Evolutionary conservation across 2,329 filamentous ascomycete genomes (phyloP), one percentile per base, ranked within the genome.

Genomic region (Clonostachys rosea): DNA sequence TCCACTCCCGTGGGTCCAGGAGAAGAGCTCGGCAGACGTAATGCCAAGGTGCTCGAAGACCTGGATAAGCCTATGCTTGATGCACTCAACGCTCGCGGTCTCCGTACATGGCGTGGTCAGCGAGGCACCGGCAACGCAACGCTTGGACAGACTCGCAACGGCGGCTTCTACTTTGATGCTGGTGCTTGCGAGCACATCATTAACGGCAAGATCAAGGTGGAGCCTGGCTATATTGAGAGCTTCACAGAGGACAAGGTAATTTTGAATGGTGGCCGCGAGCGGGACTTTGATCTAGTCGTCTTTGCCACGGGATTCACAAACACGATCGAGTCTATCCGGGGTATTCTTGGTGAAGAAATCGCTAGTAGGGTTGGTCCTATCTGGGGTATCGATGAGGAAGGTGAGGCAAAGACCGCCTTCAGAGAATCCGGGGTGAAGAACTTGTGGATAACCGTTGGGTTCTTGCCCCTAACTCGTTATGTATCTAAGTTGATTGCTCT

Each of bases 111-210:
- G 55, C 59, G 62, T 34, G 64, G 63, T 40, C 64, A 65, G 54
- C 61, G 62, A 18, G 59, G 54, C 33, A 64, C 63, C 5, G 64
- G 64, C 3, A 53, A 52, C 43, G 50, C 47, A 3, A 63, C 60
- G 11, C 50, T 63, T 0, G 54, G 56, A n/a, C 54, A 59, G 47
- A 61, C 58, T 2, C 54, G 62, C 36, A 56, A 56, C 14, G 84
- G 84, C 1, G 84, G 84, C 0, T 87, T 87, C 58, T 87, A 87
- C 62, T 83, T 87, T 51, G 81, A 88, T 50, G 82, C 86, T 2
- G 84, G 84, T 0, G 79, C 76, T 1, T 79, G 78, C 1, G 63
- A 78, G 55, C 70, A 87, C 24, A 84, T 88, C 48, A 69, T 70
- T 3, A 78, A 84, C 12, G 81, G 83, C 1, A 81, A 79, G 57